Conservation (phyloP, 2,329 filamentous ascomycete genomes). For the Fusarium metavorans region DNA sequence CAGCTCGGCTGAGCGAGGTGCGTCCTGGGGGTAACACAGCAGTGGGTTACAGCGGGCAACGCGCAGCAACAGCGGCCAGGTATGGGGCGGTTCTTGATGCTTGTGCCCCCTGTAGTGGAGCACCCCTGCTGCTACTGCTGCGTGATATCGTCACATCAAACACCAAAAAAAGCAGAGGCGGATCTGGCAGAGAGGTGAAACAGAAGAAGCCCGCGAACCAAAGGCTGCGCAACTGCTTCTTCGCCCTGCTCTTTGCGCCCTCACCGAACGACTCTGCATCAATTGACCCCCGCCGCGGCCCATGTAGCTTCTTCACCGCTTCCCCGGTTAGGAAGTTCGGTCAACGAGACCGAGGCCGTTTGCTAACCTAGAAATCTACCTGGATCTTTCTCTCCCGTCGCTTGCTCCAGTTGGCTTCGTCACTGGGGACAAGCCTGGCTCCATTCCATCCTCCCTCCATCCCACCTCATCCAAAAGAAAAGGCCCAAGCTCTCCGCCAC, state of each 20-base stretch:
- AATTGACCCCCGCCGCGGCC: slow-evolving; percentile 27
- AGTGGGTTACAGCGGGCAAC: slow-evolving; percentile 8
- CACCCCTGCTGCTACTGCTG: slow-evolving; percentile 8
- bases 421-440: slow-evolving; percentile 19
- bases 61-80: not conserved
- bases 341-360: slow-evolving; percentile 22
- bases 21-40: slow-evolving; percentile 3
- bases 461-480: not conserved
- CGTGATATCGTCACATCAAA: slow-evolving; percentile 34
- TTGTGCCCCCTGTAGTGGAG: slow-evolving; percentile 19
- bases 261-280: slow-evolving; percentile 31
- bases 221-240: slow-evolving; percentile 8
- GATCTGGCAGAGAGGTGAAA: slow-evolving; percentile 14
- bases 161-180: slow-evolving; percentile 17
- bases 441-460: slow-evolving; percentile 36
- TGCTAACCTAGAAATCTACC: not conserved
- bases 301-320: slow-evolving; percentile 27
- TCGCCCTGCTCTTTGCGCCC: slow-evolving; percentile 7
- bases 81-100: slow-evolving; percentile 18
- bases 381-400: not conserved
- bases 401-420: slow-evolving; percentile 16
- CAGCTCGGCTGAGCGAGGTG: not conserved
- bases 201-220: slow-evolving; percentile 4
- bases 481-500: slow-evolving; percentile 44
- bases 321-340: slow-evolving; percentile 13